Conservation (phyloP, 2,329 filamentous ascomycete species). For the Microsporum ferrugineum region DNA sequence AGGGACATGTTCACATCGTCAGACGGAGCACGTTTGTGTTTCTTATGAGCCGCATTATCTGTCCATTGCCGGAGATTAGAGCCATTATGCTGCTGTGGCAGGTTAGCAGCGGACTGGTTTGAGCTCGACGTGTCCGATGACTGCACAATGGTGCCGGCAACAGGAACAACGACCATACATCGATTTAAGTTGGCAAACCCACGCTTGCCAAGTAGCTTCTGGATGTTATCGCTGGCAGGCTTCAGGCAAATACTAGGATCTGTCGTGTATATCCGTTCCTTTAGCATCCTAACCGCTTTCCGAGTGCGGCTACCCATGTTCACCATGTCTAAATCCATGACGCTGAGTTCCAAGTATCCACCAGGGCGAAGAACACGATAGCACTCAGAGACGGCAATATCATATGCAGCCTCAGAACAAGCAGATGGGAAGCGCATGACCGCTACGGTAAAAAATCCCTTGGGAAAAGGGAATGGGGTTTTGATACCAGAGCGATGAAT, state of each 20-base stretch:
- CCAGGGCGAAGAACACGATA: conserved; percentile 39
- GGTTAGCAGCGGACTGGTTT: conserved; percentile 23
- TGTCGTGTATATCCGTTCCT: conserved; percentile 35
- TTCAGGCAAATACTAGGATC: conserved; percentile 36
- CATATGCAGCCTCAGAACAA: conserved; percentile 33
- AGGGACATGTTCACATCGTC: conserved; percentile 38
- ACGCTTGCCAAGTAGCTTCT: conserved; percentile 34
- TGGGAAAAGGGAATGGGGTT: conserved; percentile 37
- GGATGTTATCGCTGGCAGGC: conserved; percentile 38
- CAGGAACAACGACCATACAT: conserved; percentile 40
- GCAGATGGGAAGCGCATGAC: conserved; percentile 38
- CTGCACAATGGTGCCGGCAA: conserved; percentile 34
- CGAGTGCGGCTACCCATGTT: conserved; percentile 40
- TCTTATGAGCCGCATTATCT: neutral
- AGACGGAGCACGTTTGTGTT: conserved; percentile 22
- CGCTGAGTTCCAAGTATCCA: conserved; percentile 39
- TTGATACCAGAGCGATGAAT: conserved; percentile 33
- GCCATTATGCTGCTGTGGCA: conserved; percentile 11
- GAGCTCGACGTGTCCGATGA: conserved; percentile 35
- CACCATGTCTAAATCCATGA: conserved; percentile 40
- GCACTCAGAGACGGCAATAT: conserved; percentile 38
- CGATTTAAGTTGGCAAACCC: conserved; percentile 40
- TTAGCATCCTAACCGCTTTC: conserved; percentile 35
- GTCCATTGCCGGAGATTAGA: conserved; percentile 6
- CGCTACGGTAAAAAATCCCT: conserved; percentile 36